Base-by-base conservation (phyloP, 2,329 filamentous ascomycete genomes). In the Colletotrichum simmondsii region DNA sequence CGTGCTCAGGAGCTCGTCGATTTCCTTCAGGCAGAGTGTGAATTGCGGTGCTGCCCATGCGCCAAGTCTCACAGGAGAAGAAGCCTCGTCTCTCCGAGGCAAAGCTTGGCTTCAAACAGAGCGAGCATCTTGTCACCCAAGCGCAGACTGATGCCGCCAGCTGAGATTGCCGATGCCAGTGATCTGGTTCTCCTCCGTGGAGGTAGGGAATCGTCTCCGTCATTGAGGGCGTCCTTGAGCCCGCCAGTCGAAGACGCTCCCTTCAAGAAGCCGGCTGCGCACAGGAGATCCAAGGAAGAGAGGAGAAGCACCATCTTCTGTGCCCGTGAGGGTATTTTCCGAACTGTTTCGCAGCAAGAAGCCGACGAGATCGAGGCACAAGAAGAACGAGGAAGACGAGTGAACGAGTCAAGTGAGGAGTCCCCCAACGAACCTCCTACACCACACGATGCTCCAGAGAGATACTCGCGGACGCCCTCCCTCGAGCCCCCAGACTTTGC, bases 1-100 rank as follows among this genome's bases (percentile, higher is more conserved):
- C 89, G 92, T 8, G 92, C 93, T 0, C 87, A 92, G 75, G 93
- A 95, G 73, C 90, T 93, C 78, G 87, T 95, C 60, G 92, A 95
- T 37, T 95, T 94, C 81, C 85, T 95, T 79, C 90, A 94, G 78
- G 88, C 93, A 67, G 93, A 96, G 80, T 95, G 92, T 80, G 87
- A 90, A 62, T 88, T 95, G 75, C 87, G 88, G 59, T 91, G 89
- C 81, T 94, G 93, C 83, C 85, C 88, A 1, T 92, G 91, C 78
- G 88, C 84, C 72, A 88, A 85, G 75, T 68, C 76, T 16, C 75
- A 71, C 49, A 78, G 80, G 52, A 80, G 80, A 19, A 78, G 79
- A 12, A 83, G 80, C 77, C 73, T 78, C 35, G 57, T 75, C 26
- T 76, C 83, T 60, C 69, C 80, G n/a, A 84, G 79, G 73, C 83